Conservation (phyloP, 768 basidiomycete species). For the Pleurotus salmoneostramineus region DNA sequence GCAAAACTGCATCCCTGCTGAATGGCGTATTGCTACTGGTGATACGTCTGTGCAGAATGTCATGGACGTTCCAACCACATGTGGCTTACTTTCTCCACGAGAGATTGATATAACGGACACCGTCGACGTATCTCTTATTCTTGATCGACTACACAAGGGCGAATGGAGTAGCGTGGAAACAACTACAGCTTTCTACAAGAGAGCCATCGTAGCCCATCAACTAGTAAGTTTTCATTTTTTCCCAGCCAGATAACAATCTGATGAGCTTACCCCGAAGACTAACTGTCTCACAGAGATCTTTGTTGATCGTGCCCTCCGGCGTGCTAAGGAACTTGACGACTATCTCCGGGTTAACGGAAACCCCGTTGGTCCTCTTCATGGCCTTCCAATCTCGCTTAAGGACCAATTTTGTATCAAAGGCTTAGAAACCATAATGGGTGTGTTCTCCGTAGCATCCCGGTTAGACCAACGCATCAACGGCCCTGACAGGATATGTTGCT, state of each 20-base stretch:
- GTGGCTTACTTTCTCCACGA: slow-evolving; percentile 49
- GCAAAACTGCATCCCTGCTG: slow-evolving; percentile 52
- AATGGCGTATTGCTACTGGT: slow-evolving; percentile 57
- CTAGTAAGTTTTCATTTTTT: slow-evolving; percentile 40
- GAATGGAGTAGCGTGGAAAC: slow-evolving; percentile 66
- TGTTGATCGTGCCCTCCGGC: slow-evolving; percentile 60
- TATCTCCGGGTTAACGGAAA: slow-evolving; percentile 57
- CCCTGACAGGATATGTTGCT: slow-evolving; percentile 57
- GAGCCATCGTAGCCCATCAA: slow-evolving; percentile 79
- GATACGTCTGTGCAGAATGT: slow-evolving; percentile 48
- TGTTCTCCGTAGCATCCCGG: background rate
- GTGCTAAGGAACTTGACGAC: slow-evolving; percentile 66
- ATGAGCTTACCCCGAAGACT: slow-evolving; percentile 5
- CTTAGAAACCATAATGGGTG: slow-evolving; percentile 39
- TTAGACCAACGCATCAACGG: background rate
- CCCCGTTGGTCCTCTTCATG: slow-evolving; percentile 69
- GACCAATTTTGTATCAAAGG: slow-evolving; percentile 71
- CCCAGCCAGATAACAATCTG: background rate
- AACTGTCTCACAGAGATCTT: slow-evolving; percentile 73
- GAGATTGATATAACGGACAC: slow-evolving; percentile 49
- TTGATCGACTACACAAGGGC: slow-evolving; percentile 48
- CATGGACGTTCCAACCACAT: slow-evolving; percentile 45
- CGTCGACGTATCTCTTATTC: slow-evolving; percentile 32
- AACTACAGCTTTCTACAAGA: slow-evolving; percentile 69
- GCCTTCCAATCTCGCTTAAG: slow-evolving; percentile 71